These are phyloP conservation scores for Globisporangium echinulatum DNA, from an alignment of 352 stramenopile species.

Conservation along the genomic window DNA sequence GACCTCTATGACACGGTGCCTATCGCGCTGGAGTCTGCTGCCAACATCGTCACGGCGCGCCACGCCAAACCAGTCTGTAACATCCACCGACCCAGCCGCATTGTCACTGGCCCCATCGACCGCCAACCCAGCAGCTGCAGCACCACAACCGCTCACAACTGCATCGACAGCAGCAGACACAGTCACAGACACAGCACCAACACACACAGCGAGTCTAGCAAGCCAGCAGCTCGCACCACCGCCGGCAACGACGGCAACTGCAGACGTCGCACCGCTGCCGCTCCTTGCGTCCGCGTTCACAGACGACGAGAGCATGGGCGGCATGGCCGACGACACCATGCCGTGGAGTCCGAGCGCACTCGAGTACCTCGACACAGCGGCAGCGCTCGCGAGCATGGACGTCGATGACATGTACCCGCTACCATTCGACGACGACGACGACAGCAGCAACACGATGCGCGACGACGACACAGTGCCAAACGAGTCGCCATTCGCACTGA, in stretches of 20 bases:
- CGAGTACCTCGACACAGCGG: conserved; percentile 6
- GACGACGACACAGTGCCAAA: neutral
- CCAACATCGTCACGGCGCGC: neutral
- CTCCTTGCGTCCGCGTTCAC: neutral
- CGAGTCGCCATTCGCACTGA: neutral
- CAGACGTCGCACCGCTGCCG: neutral
- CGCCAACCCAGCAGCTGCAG: neutral
- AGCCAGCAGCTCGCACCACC: neutral
- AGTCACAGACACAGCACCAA: neutral
- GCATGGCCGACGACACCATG: conserved; percentile 2
- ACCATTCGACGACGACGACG: neutral
- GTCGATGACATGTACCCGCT: conserved; percentile 6
- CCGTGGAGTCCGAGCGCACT: conserved; percentile 10
- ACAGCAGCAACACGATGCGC: neutral
- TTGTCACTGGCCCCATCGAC: neutral
- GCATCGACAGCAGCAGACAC: neutral
- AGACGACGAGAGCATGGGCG: conserved; percentile 8
- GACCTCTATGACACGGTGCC: neutral
- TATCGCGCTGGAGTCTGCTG: neutral
- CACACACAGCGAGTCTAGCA: too few relatives aligned
- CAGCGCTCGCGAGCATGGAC: conserved; percentile 3
- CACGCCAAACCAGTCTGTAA: neutral
- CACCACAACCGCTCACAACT: too few relatives aligned
- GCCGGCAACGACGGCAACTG: neutral
- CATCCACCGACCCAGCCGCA: neutral